These are phyloP conservation scores for Amylostereum chailletii DNA, from an alignment of 1,284 basidiomycete genomes.

Conservation along the genomic window DNA sequence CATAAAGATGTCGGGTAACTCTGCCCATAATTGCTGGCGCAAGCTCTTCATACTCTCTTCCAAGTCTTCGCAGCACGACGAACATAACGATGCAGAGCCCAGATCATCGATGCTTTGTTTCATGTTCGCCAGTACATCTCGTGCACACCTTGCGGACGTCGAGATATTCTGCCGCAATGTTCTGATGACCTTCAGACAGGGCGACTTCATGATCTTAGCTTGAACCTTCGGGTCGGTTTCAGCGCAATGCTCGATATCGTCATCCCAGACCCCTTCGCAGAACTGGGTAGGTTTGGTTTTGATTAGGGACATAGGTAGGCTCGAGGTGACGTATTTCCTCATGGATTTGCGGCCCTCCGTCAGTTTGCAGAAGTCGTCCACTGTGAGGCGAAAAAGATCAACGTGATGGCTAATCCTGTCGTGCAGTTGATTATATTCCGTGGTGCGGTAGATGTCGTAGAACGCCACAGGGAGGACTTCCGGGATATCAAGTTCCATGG, in stretches of 20 bases:
- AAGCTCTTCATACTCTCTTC: background rate
- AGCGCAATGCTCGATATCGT: no score
- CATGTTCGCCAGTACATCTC: background rate
- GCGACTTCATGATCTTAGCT: background rate
- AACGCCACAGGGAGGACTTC: background rate
- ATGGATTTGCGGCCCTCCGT: background rate
- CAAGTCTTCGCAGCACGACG: background rate
- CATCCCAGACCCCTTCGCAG: background rate
- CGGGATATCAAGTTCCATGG: background rate
- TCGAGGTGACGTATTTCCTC: background rate
- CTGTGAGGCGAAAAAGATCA: background rate
- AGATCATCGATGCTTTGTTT: background rate
- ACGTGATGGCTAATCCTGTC: background rate
- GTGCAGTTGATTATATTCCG: background rate
- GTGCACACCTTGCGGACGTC: background rate
- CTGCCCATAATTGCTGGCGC: background rate
- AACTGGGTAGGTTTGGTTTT: background rate
- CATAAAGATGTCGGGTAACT: background rate
- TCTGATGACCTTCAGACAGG: background rate
- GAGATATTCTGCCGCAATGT: background rate
- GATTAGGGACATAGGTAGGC: background rate
- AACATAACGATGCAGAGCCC: background rate
- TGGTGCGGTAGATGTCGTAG: background rate
- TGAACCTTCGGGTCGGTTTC: no score
- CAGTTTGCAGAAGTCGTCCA: no score